Evolutionary conservation across 139 green algal species (phyloP).

Genomic region (Axilococcus clingmanii): DNA sequence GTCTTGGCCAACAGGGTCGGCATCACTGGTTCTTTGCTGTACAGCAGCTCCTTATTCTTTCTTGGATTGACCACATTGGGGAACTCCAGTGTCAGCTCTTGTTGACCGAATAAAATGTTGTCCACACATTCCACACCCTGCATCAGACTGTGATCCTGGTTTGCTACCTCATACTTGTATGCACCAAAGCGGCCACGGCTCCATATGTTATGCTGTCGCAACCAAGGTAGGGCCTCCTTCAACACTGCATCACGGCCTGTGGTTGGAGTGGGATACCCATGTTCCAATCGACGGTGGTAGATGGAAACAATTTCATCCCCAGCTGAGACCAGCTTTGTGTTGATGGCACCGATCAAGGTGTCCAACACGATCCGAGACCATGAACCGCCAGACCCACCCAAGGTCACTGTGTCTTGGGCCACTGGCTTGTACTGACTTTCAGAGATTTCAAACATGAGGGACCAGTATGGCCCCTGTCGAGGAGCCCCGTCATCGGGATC

Average conservation of each 20-base stretch:
- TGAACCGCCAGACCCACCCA: slow-evolving; percentile 46
- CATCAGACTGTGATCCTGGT: slow-evolving; percentile 86
- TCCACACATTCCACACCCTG: slow-evolving; percentile 83
- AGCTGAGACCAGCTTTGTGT: slow-evolving; percentile 53
- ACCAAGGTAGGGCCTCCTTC: slow-evolving; percentile 72
- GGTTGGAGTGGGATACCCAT: slow-evolving; percentile 80
- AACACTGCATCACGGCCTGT: slow-evolving; percentile 68
- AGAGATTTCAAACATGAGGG: slow-evolving; percentile 87
- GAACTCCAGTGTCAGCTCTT: slow-evolving; percentile 75
- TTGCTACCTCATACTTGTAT: slow-evolving; percentile 90
- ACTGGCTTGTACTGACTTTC: slow-evolving; percentile 59
- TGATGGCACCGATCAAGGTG: slow-evolving; percentile 64
- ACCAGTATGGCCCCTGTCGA: slow-evolving; percentile 65
- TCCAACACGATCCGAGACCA: slow-evolving; percentile 63
- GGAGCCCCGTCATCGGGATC: not conserved
- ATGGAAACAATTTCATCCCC: slow-evolving; percentile 71
- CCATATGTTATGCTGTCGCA: slow-evolving; percentile 73
- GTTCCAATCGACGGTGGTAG: slow-evolving; percentile 72
- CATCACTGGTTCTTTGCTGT: too few relatives aligned
- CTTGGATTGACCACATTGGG: slow-evolving; percentile 76
- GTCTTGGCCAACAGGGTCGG: too few relatives aligned
- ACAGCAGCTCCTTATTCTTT: slow-evolving; percentile 67
- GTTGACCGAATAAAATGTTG: slow-evolving; percentile 73
- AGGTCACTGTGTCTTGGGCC: slow-evolving; percentile 31
- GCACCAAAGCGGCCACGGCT: slow-evolving; percentile 74